These are phyloP conservation scores for Apiospora arundinis DNA, from an alignment of 2,329 filamentous ascomycete species.

Conservation along the genomic window DNA sequence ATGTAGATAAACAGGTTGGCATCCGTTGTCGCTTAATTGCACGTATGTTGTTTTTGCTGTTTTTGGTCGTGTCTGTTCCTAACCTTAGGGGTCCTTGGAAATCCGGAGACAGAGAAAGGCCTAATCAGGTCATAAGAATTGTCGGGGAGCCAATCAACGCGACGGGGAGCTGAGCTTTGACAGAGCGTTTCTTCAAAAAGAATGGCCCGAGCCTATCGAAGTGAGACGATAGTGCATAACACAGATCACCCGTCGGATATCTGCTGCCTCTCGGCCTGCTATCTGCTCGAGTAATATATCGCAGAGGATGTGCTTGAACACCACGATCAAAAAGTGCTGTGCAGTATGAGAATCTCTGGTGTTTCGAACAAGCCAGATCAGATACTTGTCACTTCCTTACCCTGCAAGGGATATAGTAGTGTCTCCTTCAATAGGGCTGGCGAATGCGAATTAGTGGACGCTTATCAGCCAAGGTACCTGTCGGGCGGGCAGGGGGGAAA, in stretches of 20 bases:
- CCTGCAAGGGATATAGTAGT: neutral
- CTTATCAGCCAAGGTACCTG: conserved; percentile 6
- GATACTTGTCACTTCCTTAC: neutral
- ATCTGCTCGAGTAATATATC: conserved; percentile 12
- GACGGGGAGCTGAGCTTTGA: conserved; percentile 24
- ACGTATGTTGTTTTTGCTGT: neutral
- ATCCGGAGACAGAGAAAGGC: conserved; percentile 20
- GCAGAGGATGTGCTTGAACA: neutral
- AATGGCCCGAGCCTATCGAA: conserved; percentile 27
- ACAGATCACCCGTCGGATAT: conserved; percentile 23
- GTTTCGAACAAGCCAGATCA: neutral
- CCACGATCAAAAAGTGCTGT: neutral
- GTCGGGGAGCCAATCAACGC: conserved; percentile 24
- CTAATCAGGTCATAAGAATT: conserved; percentile 26
- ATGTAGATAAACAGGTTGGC: conserved; percentile 1
- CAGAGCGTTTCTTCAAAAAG: conserved; percentile 24
- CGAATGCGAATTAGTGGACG: conserved; percentile 7
- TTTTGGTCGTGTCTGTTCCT: conserved; percentile 7
- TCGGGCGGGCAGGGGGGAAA: neutral
- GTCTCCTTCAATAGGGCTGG: conserved; percentile 8
- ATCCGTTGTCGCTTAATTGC: conserved; percentile 13
- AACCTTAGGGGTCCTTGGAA: conserved; percentile 16
- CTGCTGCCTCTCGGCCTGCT: conserved; percentile 23
- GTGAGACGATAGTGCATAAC: conserved; percentile 23
- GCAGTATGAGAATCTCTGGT: neutral